A percentile compares a stretch with the other conserved stretches of the same genome.
Evolutionary conservation across 768 basidiomycete genomes (phyloP).

Genomic region (Aureoboletus auriporus): DNA sequence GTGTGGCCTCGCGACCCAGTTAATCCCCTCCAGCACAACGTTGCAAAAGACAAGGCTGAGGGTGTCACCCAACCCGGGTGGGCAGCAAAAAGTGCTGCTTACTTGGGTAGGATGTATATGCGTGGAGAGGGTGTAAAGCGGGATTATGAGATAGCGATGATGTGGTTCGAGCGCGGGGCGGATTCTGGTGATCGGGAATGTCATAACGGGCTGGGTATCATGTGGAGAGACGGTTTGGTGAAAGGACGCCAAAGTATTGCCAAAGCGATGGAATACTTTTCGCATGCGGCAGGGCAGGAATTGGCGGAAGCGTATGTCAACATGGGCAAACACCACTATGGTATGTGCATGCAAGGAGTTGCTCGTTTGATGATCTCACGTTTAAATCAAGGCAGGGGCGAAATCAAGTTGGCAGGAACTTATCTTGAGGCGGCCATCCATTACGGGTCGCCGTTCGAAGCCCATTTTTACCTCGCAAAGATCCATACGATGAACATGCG

Average conservation of each 20-base stretch:
- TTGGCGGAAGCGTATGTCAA: conserved; percentile 92
- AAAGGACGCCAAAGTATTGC: conserved; percentile 63
- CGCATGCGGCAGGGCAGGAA: conserved; percentile 78
- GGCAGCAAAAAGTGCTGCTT: conserved; percentile 80
- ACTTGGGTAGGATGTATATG: conserved; percentile 90
- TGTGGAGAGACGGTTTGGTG: conserved; percentile 84
- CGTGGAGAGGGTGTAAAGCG: conserved; percentile 87
- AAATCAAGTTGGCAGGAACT: conserved; percentile 58
- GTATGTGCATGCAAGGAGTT: conserved; percentile 32
- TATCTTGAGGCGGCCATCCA: conserved; percentile 85
- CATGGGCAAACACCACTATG: conserved; percentile 74
- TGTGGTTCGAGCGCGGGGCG: conserved; percentile 92
- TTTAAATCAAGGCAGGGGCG: conserved; percentile 54
- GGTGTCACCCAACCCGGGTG: conserved; percentile 47
- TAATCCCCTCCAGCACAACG: conserved; percentile 45
- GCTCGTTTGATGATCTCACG: conserved; percentile 3
- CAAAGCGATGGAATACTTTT: conserved; percentile 66
- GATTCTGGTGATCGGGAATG: conserved; percentile 82
- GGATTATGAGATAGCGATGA: conserved; percentile 71
- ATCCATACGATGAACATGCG: conserved; percentile 63
- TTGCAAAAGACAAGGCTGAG: conserved; percentile 45
- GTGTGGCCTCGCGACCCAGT: conserved; percentile 84
- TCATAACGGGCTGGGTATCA: conserved; percentile 87
- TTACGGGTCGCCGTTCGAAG: conserved; percentile 88
- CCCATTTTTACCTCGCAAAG: conserved; percentile 89